A percentile compares a stretch with the other conserved stretches of the same genome.
Evolutionary conservation across 768 basidiomycete species (phyloP).

Genomic region (Leucocoprinus sp.): DNA sequence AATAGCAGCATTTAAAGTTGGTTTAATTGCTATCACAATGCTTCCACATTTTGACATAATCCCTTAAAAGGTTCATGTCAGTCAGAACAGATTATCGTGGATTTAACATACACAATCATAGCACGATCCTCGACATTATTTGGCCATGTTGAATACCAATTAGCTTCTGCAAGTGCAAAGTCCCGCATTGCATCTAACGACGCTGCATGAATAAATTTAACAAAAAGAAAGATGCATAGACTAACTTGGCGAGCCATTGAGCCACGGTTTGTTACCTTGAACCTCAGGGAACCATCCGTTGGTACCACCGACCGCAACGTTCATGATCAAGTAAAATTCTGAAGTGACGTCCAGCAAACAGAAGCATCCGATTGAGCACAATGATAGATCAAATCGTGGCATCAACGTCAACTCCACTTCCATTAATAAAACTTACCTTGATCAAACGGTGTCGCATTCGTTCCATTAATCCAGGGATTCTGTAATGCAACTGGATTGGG

Average conservation of each 20-base stretch:
- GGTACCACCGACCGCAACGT: conserved; percentile 75
- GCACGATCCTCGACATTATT: conserved; percentile 49
- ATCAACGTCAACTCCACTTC: conserved; percentile 2
- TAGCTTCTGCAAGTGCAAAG: conserved; percentile 45
- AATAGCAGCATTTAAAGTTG: not conserved
- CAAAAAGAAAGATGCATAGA: conserved; percentile 8
- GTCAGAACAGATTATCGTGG: not conserved
- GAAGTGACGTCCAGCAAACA: not conserved
- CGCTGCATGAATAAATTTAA: not conserved
- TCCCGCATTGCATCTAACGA: conserved; percentile 59
- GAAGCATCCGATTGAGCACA: not conserved
- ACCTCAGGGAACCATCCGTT: conserved; percentile 88
- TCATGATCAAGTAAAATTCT: conserved; percentile 78
- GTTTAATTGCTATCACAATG: conserved; percentile 27
- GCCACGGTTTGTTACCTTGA: conserved; percentile 76
- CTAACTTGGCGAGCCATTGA: conserved; percentile 48
- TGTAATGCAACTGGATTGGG: conserved; percentile 37
- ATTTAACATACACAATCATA: conserved; percentile 55
- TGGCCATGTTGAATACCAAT: conserved; percentile 77
- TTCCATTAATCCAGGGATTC: conserved; percentile 70
- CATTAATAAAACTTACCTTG: conserved; percentile 36
- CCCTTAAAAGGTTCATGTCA: conserved; percentile 20
- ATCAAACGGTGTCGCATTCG: conserved; percentile 79
- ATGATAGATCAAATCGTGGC: not conserved
- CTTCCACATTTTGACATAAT: conserved; percentile 54